Evolutionary conservation across 2,329 filamentous ascomycete species (phyloP).

Genomic region (Herpotrichia juniperi): DNA sequence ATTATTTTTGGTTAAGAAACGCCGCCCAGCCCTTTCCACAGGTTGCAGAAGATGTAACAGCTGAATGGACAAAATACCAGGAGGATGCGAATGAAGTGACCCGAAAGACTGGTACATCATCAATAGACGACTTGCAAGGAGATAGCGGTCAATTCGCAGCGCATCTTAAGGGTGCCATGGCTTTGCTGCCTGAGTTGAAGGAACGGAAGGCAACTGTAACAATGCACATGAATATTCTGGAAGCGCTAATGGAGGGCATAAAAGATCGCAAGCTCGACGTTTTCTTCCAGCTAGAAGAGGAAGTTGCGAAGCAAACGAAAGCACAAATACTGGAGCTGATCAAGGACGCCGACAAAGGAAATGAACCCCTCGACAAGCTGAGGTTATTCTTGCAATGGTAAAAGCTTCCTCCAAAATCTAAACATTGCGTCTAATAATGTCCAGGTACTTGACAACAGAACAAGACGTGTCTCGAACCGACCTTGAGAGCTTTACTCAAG

Average conservation of each 20-base stretch:
- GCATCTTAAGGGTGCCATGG: slow-evolving; percentile 95
- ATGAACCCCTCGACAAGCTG: slow-evolving; percentile 84
- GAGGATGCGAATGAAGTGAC: slow-evolving; percentile 94
- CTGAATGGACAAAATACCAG: slow-evolving; percentile 91
- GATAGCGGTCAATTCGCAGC: slow-evolving; percentile 89
- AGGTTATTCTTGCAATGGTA: slow-evolving; percentile 93
- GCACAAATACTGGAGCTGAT: slow-evolving; percentile 86
- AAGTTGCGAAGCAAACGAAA: slow-evolving; percentile 88
- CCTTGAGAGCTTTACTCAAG: slow-evolving; percentile 84
- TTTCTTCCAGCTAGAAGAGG: slow-evolving; percentile 94
- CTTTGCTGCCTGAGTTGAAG: slow-evolving; percentile 85
- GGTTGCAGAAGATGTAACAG: slow-evolving; percentile 94
- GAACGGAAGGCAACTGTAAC: slow-evolving; percentile 85
- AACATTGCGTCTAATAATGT: slow-evolving; percentile 2
- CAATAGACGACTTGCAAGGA: slow-evolving; percentile 89
- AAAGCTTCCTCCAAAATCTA: background rate
- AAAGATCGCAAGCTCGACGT: slow-evolving; percentile 87
- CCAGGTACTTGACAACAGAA: slow-evolving; percentile 76
- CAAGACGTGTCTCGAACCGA: slow-evolving; percentile 83
- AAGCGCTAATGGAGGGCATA: slow-evolving; percentile 79
- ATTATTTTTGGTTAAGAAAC: slow-evolving; percentile 98
- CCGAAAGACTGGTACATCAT: slow-evolving; percentile 90
- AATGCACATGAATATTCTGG: slow-evolving; percentile 99
- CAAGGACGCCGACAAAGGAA: slow-evolving; percentile 80
- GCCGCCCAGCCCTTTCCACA: slow-evolving; percentile 90